These are phyloP conservation scores for Mucor piriformis DNA, from an alignment of 371 early-diverging fungal genomes.

Conservation along the genomic window DNA sequence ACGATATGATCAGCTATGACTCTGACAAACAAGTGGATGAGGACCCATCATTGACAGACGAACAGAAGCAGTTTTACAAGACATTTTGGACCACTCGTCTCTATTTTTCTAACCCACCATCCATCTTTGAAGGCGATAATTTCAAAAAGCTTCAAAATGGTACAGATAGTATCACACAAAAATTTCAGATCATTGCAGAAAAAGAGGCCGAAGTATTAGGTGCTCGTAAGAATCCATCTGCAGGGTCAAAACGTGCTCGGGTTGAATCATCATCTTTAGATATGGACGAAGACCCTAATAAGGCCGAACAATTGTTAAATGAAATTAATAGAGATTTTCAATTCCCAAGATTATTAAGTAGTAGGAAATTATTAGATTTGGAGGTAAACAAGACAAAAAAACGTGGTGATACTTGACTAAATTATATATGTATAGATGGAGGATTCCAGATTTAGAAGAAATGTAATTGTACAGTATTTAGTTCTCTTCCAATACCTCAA, in stretches of 20 bases:
- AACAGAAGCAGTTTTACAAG: slow-evolving; percentile 52
- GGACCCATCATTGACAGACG: slow-evolving; percentile 39
- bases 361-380: slow-evolving; percentile 68
- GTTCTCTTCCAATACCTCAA: slow-evolving; percentile 72
- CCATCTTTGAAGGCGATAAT: slow-evolving; percentile 36
- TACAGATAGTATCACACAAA: slow-evolving; percentile 35
- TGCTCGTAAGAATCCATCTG: slow-evolving; percentile 27
- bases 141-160: slow-evolving; percentile 45
- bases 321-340: slow-evolving; percentile 54
- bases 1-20: slow-evolving; percentile 62
- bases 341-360: slow-evolving; percentile 79
- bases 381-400: slow-evolving; percentile 68
- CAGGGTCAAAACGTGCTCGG: slow-evolving; percentile 16
- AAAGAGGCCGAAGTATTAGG: slow-evolving; percentile 41
- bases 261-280: slow-evolving; percentile 9
- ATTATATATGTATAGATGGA: slow-evolving; percentile 44
- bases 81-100: slow-evolving; percentile 47
- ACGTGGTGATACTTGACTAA: no score
- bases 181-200: slow-evolving; percentile 41
- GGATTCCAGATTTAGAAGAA: slow-evolving; percentile 74
- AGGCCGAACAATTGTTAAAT: slow-evolving; percentile 34
- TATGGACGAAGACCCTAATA: slow-evolving; percentile 35
- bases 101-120: slow-evolving; percentile 48
- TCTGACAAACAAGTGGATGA: slow-evolving; percentile 55
- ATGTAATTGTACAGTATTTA: slow-evolving; percentile 77